Percentiles rank a stretch among this genome's conserved stretches.
Conservation (phyloP, 2,329 filamentous ascomycete species). For the Tolypocladium album region DNA sequence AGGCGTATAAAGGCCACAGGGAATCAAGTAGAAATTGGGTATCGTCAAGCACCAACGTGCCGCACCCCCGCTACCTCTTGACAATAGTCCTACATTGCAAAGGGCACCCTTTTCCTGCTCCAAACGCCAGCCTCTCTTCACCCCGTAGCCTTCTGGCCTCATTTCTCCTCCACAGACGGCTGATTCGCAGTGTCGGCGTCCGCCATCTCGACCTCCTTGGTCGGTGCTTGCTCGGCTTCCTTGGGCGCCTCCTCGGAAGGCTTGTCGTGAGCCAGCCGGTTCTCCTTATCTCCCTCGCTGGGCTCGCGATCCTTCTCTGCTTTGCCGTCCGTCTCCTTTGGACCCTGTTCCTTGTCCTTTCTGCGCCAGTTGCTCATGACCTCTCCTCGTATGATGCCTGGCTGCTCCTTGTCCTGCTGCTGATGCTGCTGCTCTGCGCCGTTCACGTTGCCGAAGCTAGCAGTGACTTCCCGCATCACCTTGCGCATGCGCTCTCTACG, state of each 20-base stretch:
- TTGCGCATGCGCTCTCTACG: slow-evolving; percentile 46
- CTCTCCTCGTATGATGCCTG: slow-evolving; percentile 15
- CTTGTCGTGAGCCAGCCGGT: slow-evolving; percentile 17
- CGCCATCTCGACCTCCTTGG: slow-evolving; percentile 22
- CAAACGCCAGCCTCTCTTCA: background rate
- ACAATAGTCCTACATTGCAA: background rate
- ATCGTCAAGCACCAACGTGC: background rate
- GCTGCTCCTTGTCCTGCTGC: slow-evolving; percentile 12
- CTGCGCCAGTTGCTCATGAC: slow-evolving; percentile 23
- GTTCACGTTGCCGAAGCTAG: slow-evolving; percentile 19
- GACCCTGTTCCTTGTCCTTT: slow-evolving; percentile 13
- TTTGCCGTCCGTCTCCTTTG: slow-evolving; percentile 13
- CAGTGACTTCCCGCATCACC: slow-evolving; percentile 41
- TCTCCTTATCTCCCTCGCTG: slow-evolving; percentile 37
- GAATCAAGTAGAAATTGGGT: background rate
- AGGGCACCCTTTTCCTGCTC: background rate
- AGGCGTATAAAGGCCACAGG: background rate
- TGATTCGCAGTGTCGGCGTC: slow-evolving; percentile 7
- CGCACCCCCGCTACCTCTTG: background rate
- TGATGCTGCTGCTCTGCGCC: slow-evolving; percentile 9
- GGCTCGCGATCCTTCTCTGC: slow-evolving; percentile 15
- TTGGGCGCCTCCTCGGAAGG: slow-evolving; percentile 3
- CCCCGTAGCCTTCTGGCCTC: background rate
- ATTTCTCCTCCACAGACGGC: slow-evolving; percentile 6
- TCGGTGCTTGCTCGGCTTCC: slow-evolving; percentile 3